Base-by-base conservation (phyloP, 176 grass and related monocot genomes). In the Pharus latifolius region DNA sequence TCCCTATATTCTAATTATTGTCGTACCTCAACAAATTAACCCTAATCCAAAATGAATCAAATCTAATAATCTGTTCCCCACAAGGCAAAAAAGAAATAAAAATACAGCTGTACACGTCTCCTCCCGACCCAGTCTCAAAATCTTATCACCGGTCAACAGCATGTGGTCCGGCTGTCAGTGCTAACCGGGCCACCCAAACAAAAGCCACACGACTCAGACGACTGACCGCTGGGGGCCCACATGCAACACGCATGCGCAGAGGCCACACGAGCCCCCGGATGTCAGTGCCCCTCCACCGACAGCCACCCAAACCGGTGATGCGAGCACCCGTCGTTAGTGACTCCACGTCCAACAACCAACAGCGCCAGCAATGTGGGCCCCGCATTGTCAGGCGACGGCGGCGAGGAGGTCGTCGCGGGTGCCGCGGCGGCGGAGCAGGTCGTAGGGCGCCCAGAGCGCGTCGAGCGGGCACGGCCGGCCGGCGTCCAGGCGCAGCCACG, bases 371-470 rank as follows among this genome's bases (percentile, higher is more conserved):
- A 56, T 15, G 81, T 13, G 46, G 56, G 27, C 48, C 86, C 66
- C 51, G 51, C 77, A 85, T 63, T 76, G 70, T 86, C 72, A 86
- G 18, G 61, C 76, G 53, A 83, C 69, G 41, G 56, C 90, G 29
- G 75, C 70, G 25, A 99, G 95, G 22, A 99, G 80, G 49, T 99
- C 95, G 66, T 99, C 88, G 8, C 76, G 90, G 0, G 84, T 78
- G 66, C 82, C 90, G 38, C 41, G 70, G 45, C 87, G 75, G 47
- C 74, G 78, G 26, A 88, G 95, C 16, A 99, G 78, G 78, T 99
- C 95, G 61, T 99, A 99, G 1, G 95, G 95, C 6, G 87, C 78
- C 95, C 95, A 99, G 3, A 99, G 84, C 23, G 81, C 78, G 58
- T 99, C 95, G 25, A 99, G 82, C 52, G 90, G 87, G 69, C 95